Evolutionary conservation across 2,329 filamentous ascomycete species (phyloP).

Genomic region (Pezicula carpinea): DNA sequence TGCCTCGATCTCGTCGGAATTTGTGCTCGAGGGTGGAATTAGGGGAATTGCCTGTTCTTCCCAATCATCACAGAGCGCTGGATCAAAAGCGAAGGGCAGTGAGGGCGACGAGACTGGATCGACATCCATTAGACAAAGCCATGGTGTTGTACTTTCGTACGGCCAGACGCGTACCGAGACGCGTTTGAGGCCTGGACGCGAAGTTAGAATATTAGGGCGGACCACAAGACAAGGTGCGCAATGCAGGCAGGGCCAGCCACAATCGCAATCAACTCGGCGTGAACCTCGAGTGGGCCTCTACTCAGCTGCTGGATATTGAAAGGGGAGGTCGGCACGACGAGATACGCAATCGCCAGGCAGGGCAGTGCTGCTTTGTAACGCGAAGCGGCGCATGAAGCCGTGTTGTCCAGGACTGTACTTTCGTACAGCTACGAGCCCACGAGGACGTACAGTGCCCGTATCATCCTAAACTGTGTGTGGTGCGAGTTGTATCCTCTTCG

Average conservation of each 20-base stretch:
- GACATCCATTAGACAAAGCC: background rate
- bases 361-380: too few relatives aligned
- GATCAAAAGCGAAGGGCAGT: slow-evolving; percentile 20
- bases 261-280: too few relatives aligned
- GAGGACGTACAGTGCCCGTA: too few relatives aligned
- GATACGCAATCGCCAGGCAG: too few relatives aligned
- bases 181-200: background rate
- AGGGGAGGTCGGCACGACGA: too few relatives aligned
- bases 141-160: background rate
- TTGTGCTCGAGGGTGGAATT: slow-evolving; percentile 16
- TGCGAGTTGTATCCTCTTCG: too few relatives aligned
- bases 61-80: slow-evolving; percentile 19
- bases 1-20: slow-evolving; percentile 44
- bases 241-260: background rate
- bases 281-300: too few relatives aligned
- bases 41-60: slow-evolving; percentile 10
- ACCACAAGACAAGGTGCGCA: background rate
- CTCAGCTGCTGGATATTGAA: too few relatives aligned
- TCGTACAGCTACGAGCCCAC: too few relatives aligned
- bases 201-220: background rate
- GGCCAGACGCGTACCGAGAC: background rate
- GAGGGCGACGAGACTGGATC: slow-evolving; percentile 15
- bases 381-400: too few relatives aligned
- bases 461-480: too few relatives aligned
- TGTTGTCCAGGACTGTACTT: too few relatives aligned